Percentiles rank a stretch among this genome's conserved stretches.
phyloP scores from a whole-genome alignment of 2,329 filamentous ascomycete species.

The Neonectria hederae region DNA sequence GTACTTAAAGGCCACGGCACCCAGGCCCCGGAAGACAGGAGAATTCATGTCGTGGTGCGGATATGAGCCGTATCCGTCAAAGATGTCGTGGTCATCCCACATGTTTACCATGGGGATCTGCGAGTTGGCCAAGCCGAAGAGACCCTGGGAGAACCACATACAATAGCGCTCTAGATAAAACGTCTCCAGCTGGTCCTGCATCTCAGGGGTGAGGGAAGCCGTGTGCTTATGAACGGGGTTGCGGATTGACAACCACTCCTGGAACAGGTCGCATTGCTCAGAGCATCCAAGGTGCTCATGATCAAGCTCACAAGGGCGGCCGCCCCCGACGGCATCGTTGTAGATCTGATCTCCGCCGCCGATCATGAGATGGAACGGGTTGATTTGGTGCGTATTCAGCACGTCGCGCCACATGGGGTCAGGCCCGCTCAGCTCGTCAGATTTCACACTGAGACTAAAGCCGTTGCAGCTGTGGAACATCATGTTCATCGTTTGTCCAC shows the following conservation, averaged over 20 bases:
- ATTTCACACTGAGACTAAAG: slow-evolving; percentile 82
- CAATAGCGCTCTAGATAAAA: slow-evolving; percentile 91
- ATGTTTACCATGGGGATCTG: slow-evolving; percentile 99
- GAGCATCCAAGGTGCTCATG: neutral
- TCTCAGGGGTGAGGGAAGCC: slow-evolving; percentile 78
- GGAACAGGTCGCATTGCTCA: slow-evolving; percentile 72
- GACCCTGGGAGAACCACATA: slow-evolving; percentile 95
- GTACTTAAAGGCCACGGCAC: slow-evolving; percentile 95
- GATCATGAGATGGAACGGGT: slow-evolving; percentile 97
- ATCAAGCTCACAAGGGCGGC: neutral
- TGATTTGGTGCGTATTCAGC: slow-evolving; percentile 87
- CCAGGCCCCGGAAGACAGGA: slow-evolving; percentile 88
- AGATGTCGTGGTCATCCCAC: slow-evolving; percentile 94
- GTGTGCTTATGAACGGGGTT: slow-evolving; percentile 83
- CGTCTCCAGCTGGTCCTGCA: slow-evolving; percentile 87
- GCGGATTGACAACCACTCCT: slow-evolving; percentile 83
- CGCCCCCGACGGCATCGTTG: slow-evolving; percentile 74
- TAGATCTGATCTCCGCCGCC: slow-evolving; percentile 98
- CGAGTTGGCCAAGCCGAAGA: slow-evolving; percentile 90
- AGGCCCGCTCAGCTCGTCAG: slow-evolving; percentile 85
- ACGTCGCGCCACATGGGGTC: slow-evolving; percentile 98
- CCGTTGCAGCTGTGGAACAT: slow-evolving; percentile 99
- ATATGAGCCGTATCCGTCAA: slow-evolving; percentile 93
- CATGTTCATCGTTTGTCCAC: slow-evolving; percentile 91
- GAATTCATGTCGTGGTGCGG: slow-evolving; percentile 90